phyloP scores from a whole-genome alignment of 768 basidiomycete species.

The Naematelia aurantialba region DNA sequence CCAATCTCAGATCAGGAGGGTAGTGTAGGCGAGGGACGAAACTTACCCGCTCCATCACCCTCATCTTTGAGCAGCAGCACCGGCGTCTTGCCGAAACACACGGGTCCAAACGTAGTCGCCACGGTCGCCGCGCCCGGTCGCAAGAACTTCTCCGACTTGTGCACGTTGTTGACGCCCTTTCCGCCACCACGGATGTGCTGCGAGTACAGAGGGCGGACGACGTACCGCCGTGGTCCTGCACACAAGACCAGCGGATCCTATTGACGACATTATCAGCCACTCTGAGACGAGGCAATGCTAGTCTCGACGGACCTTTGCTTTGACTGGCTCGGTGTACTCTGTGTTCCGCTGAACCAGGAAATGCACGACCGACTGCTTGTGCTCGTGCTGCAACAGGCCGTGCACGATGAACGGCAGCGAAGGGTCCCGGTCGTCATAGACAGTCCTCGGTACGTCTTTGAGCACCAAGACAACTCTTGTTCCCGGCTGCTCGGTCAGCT shows the following conservation, averaged over 20 bases:
- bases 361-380: conserved; percentile 88
- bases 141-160: conserved; percentile 90
- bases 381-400: conserved; percentile 86
- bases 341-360: conserved; percentile 93
- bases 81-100: conserved; percentile 78
- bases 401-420: conserved; percentile 64
- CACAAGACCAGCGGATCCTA: conserved; percentile 81
- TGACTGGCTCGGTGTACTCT: conserved; percentile 80
- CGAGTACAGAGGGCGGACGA: conserved; percentile 82
- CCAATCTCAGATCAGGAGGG: not conserved
- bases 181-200: conserved; percentile 83
- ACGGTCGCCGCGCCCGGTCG: conserved; percentile 69
- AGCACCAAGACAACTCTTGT: conserved; percentile 72
- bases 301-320: conserved; percentile 74
- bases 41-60: conserved; percentile 62
- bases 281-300: not conserved
- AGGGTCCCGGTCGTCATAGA: conserved; percentile 48
- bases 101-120: conserved; percentile 83
- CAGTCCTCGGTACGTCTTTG: conserved; percentile 68
- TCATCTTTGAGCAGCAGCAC: conserved; percentile 71
- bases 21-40: not conserved
- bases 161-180: conserved; percentile 90
- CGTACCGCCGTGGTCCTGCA: conserved; percentile 79
- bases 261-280: conserved; percentile 1
- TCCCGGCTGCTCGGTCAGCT: conserved; percentile 61